Conservation (phyloP, 345 rosid genomes). For the Salix viminalis region DNA sequence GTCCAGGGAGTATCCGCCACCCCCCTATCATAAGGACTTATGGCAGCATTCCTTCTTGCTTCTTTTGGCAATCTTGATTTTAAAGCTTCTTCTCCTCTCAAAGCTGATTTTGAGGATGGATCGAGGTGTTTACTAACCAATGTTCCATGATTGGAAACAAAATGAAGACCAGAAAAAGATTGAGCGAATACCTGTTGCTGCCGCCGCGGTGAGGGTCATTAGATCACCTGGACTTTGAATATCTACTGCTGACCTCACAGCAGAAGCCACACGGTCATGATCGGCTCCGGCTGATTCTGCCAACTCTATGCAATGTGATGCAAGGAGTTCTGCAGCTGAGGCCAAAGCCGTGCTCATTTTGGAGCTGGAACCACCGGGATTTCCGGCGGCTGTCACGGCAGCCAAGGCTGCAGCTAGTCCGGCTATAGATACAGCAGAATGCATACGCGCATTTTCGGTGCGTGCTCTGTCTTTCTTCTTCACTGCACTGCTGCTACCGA, state of each 20-base stretch:
- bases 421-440: slow-evolving; percentile 78
- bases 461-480: slow-evolving; percentile 80
- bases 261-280: slow-evolving; percentile 62
- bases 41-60: slow-evolving; percentile 77
- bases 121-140: not conserved
- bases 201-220: slow-evolving; percentile 88
- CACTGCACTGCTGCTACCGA: slow-evolving; percentile 29
- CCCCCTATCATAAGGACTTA: slow-evolving; percentile 69
- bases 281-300: slow-evolving; percentile 79
- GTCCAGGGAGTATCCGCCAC: slow-evolving; percentile 44
- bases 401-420: slow-evolving; percentile 95
- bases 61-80: slow-evolving; percentile 76
- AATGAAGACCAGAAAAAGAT: not conserved
- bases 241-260: slow-evolving; percentile 75
- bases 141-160: not conserved
- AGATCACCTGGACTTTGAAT: slow-evolving; percentile 78
- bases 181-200: slow-evolving; percentile 73
- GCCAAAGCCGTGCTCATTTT: slow-evolving; percentile 75
- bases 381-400: slow-evolving; percentile 60
- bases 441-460: slow-evolving; percentile 65
- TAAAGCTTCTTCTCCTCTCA: slow-evolving; percentile 88
- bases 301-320: slow-evolving; percentile 80
- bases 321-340: slow-evolving; percentile 83
- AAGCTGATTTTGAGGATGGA: slow-evolving; percentile 38
- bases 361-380: slow-evolving; percentile 38